A percentile compares a stretch with the other conserved stretches of the same genome.
Evolutionary conservation across 257 asterid genomes (phyloP).

Genomic region (Przewalskia tangutica): DNA sequence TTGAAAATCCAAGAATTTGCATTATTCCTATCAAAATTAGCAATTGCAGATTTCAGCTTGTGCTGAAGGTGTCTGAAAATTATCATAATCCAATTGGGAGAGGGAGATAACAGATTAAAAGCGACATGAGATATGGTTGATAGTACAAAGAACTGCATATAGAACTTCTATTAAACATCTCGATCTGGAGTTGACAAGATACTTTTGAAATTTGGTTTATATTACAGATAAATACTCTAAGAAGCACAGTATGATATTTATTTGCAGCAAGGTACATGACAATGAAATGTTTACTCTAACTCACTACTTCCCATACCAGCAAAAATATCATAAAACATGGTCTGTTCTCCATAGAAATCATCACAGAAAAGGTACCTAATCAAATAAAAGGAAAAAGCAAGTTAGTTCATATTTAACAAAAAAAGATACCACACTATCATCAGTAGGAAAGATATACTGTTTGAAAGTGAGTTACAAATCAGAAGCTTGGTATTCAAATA

Average conservation of each 20-base stretch:
- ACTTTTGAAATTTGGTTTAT: not conserved
- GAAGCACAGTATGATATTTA: not conserved
- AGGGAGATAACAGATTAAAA: not conserved
- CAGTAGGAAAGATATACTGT: not conserved
- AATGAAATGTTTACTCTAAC: not conserved
- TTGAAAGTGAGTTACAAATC: not conserved
- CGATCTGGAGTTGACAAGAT: not conserved
- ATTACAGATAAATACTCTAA: not conserved
- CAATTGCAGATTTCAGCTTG: not conserved
- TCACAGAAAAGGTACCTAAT: conserved; percentile 94
- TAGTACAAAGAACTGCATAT: not conserved
- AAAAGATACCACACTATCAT: not conserved
- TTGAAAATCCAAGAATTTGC: conserved; percentile 21
- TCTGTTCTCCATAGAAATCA: conserved; percentile 88
- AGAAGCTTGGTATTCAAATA: conserved; percentile 7
- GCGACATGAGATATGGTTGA: not conserved
- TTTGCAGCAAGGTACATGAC: not conserved
- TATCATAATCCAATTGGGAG: not conserved
- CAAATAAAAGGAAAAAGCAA: conserved; percentile 14
- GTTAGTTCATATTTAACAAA: not conserved
- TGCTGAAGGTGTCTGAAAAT: not conserved
- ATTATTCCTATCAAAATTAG: not conserved
- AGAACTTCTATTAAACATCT: not conserved
- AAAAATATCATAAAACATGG: conserved; percentile 83
- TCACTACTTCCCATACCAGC: conserved; percentile 46